phyloP scores from a whole-genome alignment of 2,329 filamentous ascomycete genomes.

The Blastomyces parvus region DNA sequence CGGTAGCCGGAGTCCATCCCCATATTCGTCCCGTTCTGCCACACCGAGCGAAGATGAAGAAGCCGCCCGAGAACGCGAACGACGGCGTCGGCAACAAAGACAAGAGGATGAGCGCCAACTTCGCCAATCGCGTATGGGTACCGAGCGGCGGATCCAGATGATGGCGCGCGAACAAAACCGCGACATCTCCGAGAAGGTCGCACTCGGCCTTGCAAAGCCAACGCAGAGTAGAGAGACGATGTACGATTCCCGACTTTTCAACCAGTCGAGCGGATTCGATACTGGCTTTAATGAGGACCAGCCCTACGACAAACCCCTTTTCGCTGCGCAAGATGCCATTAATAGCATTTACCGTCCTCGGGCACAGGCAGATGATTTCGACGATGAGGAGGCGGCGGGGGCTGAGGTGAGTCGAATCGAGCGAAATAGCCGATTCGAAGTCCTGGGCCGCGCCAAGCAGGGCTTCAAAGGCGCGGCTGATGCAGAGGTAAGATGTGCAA shows the following conservation, averaged over 20 bases:
- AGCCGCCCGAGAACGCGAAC: constrained; percentile 65
- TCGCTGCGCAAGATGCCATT: constrained; percentile 89
- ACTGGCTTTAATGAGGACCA: constrained; percentile 96
- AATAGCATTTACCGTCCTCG: constrained; percentile 85
- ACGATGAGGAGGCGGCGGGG: constrained; percentile 68
- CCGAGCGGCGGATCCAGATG: constrained; percentile 81
- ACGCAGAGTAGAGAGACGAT: constrained; percentile 86
- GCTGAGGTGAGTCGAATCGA: constrained; percentile 81
- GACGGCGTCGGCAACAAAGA: constrained; percentile 64
- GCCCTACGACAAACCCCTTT: constrained; percentile 91
- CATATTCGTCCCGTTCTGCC: constrained; percentile 37
- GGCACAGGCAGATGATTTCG: constrained; percentile 61
- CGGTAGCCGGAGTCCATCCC: constrained; percentile 38
- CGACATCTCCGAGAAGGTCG: constrained; percentile 95
- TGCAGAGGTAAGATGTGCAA: constrained; percentile 53
- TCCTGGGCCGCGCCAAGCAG: constrained; percentile 68
- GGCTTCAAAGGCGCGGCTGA: constrained; percentile 79
- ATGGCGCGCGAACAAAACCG: constrained; percentile 92
- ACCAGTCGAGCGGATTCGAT: constrained; percentile 84
- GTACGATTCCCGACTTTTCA: constrained; percentile 95
- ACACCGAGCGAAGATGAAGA: constrained; percentile 54
- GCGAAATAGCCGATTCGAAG: constrained; percentile 77
- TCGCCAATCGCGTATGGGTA: constrained; percentile 89
- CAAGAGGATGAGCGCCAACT: constrained; percentile 82
- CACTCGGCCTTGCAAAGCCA: constrained; percentile 86